Evolutionary conservation across 2,329 filamentous ascomycete genomes (phyloP), one percentile per base, ranked within the genome.

Genomic region (Fusarium newnesense): DNA sequence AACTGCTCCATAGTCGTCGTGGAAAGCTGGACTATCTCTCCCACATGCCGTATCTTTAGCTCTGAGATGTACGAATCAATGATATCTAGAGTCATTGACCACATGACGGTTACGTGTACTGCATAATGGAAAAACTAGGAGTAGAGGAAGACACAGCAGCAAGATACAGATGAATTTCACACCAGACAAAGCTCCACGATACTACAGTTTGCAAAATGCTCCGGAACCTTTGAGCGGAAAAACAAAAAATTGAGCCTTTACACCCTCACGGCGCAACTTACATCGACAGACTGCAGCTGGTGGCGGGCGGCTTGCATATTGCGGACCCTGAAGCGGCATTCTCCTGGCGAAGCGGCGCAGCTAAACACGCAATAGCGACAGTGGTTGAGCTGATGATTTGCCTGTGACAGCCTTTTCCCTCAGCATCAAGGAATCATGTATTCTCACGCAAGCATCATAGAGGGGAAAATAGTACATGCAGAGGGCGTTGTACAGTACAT

Each of bases 301-400:
- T 74, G 72, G 71, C 65, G 72, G 69, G 42, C 72, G 64, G 61
- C 69, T 72, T 74, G 72, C 72, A 74, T 52, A 60, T 70, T 58
- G 63, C 59, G 67, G 71, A 64, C 63, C 71, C 71, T 74, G 56
- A 65, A 69, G 63, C 53, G 26, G 58, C 67, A 71, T 56, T 70
- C 34, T 70, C 47, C 67, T 43, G 60, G 40, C 36, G 30, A 32
- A 32, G 47, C 65, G 60, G 54, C 49, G 50, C 52, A 57, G 68
- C 42, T 26, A 57, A 61, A 57, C 54, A 70, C 50, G 56, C 67
- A 66, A 52, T 26, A 44, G 42, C 68, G 67, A 71, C 68, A 66
- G n/a, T 44, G 44, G 21, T 49, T 30, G 19, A 64, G 50, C 44
- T 44, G 46, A 54, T 74, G 67, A 74, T 74, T 73, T 59, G 67